Base-by-base conservation (phyloP, 2,329 filamentous ascomycete genomes). In the Penicillium hordei region DNA sequence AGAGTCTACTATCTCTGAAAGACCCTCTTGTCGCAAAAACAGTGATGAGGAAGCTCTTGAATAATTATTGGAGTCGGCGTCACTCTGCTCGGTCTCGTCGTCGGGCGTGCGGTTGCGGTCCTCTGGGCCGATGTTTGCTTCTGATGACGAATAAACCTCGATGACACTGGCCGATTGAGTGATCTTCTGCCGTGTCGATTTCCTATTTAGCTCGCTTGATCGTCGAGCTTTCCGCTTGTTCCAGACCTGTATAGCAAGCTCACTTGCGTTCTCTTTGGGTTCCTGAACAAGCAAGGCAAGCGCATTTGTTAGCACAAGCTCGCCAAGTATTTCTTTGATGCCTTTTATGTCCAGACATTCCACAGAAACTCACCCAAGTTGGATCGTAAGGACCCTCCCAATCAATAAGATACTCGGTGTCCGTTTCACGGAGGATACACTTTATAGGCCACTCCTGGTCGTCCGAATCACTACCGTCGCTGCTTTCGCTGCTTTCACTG, bases 301-400 rank as follows among this genome's bases (percentile, higher is more conserved):
- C 34, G 40, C n/a, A 27, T 29, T n/a, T 27, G n/a, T 58, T 49
- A 56, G 56, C 19, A 15, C 33, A 40, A 42, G 46, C 15, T 53
- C 45, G 9, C 19, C 8, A 19, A 23, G 8, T 10, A 42, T 19
- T 19, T n/a, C 27, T 34, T 27, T 12, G 10, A 17, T 38, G 21
- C 17, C 4, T 12, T 45, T 10, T 13, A n/a, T 29, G 13, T 19
- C 6, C 9, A n/a, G 3, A 7, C 1, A 23, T 21, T 6, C 7
- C 25, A 23, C 15, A 8, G 12, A 15, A 51, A 71, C 73, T 68
- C 64, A 76, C 74, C 73, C 73, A 76, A 59, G 66, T 72, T 52
- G 74, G 73, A 33, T 69, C 63, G 61, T 68, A 76, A 29, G 65
- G 61, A 9, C 70, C 73, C 55, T 72, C 69, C 74, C 73, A 76